These are phyloP conservation scores for Blastomyces emzantsi DNA, from an alignment of 2,329 filamentous ascomycete genomes.

Conservation along the genomic window DNA sequence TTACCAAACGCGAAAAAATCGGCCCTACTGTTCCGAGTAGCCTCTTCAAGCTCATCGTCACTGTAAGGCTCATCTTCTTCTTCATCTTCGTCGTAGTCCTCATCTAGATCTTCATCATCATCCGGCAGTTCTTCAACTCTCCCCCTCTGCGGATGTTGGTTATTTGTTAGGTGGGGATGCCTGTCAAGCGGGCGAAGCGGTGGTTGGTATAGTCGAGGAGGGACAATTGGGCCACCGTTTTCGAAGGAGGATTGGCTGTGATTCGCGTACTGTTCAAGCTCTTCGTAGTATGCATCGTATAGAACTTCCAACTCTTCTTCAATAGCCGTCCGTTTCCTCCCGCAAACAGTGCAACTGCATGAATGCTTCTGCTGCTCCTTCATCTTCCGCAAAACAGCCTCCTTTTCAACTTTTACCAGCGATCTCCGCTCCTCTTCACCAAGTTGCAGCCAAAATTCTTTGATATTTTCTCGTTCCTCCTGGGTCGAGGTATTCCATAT, in stretches of 20 bases:
- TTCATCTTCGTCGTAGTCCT: constrained; percentile 55
- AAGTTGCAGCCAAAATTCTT: constrained; percentile 93
- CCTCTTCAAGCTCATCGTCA: constrained; percentile 54
- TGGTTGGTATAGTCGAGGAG: constrained; percentile 54
- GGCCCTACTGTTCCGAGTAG: constrained; percentile 53
- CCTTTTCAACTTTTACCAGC: constrained; percentile 95
- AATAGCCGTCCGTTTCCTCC: constrained; percentile 89
- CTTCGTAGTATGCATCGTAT: constrained; percentile 97
- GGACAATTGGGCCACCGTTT: constrained; percentile 58
- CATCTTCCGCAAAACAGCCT: constrained; percentile 97
- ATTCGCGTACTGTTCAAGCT: constrained; percentile 95
- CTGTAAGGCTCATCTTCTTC: constrained; percentile 61
- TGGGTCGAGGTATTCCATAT: constrained; percentile 97
- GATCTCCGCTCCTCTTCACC: constrained; percentile 92
- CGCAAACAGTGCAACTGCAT: constrained; percentile 95
- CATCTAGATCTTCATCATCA: constrained; percentile 47
- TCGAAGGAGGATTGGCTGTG: constrained; percentile 56
- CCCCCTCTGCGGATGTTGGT: constrained; percentile 62
- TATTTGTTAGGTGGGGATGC: constrained; percentile 44
- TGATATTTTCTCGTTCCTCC: constrained; percentile 93
- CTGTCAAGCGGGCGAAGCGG: constrained; percentile 47
- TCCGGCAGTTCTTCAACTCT: constrained; percentile 56
- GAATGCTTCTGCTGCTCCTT: constrained; percentile 99
- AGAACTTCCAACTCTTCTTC: constrained; percentile 96
- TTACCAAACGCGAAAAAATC: constrained; percentile 98